Evolutionary conservation across 306 rosid genomes (phyloP), one percentile per base, ranked within the genome.

Genomic region (barrel medic (Medicago truncatula)): DNA sequence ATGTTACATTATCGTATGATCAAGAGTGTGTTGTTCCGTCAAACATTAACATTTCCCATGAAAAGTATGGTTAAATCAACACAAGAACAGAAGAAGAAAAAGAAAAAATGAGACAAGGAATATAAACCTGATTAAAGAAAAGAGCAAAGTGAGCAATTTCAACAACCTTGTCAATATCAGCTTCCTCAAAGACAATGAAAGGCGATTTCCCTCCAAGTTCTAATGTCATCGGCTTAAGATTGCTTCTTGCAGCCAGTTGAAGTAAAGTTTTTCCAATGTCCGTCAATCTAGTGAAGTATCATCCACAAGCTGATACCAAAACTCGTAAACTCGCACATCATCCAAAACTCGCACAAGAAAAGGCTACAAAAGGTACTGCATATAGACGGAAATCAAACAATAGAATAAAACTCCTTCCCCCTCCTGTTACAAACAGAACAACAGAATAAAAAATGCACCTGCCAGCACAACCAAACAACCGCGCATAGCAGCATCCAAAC

Each of bases 141-240:
- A 91, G 81, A 81, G 97, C 98, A 71, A 85, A 87, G 76, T 94
- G 98, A n/a, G 97, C 97, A 59, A 73, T 81, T 84, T 94, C 98
- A 49, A 94, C 96, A 38, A 97, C 97, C 44, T 63, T 70, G 82
- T 94, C 88, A 21, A 94, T 71, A 70, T 94, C 96, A 71, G 96
- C 97, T 49, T 92, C 98, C 58, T 94, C 93, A 0, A 79, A 94
- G 50, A 94, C 82, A 17, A 94, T 90, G 88, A 94, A 91, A 78
- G 98, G 98, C 3, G 98, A 94, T 80, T 94, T 94, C 67, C 98
- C 97, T 71, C 98, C 98, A 3, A 94, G 96, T 86, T 94, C 98
- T 65, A 94, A 81, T 47, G 98, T 91, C 73, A 90, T 91, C 2
- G 93, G 89, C 84, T 94, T 94, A 34, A 94, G 92, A 78, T 94